Conservation (phyloP, 495 filamentous ascomycete genomes). For the Neurospora cerealis region DNA sequence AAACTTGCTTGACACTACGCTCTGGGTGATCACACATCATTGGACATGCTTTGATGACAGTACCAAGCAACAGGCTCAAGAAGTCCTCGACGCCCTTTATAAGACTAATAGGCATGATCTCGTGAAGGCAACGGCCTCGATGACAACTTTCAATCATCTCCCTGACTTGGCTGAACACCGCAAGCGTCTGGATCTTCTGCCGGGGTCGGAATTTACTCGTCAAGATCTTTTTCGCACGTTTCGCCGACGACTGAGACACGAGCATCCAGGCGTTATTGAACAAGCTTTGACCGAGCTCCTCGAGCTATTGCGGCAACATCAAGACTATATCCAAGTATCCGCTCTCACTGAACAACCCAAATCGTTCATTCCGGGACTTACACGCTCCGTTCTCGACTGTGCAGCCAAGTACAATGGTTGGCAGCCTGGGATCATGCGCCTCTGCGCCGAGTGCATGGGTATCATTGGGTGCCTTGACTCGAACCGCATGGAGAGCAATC, state of each 20-base stretch:
- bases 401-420: conserved; percentile 66
- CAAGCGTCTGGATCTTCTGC: conserved; percentile 50
- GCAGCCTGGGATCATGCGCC: conserved; percentile 52
- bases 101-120: conserved; percentile 49
- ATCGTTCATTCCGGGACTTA: conserved; percentile 56
- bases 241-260: conserved; percentile 60
- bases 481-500: conserved; percentile 71
- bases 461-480: conserved; percentile 86
- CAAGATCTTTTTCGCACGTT: conserved; percentile 51
- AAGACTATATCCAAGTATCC: conserved; percentile 70
- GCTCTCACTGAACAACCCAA: conserved; percentile 82
- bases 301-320: conserved; percentile 59
- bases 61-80: conserved; percentile 46
- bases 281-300: conserved; percentile 70
- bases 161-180: conserved; percentile 56
- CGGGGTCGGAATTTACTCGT: conserved; percentile 16
- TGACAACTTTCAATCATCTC: conserved; percentile 73
- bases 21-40: conserved; percentile 73
- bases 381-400: conserved; percentile 73
- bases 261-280: conserved; percentile 73
- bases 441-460: conserved; percentile 72
- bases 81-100: conserved; percentile 56
- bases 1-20: conserved; percentile 71
- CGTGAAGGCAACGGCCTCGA: conserved; percentile 51
- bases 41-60: conserved; percentile 58